Evolutionary conservation across 208 protist genomes (phyloP).

Genomic region (Naegleria fowleri): DNA sequence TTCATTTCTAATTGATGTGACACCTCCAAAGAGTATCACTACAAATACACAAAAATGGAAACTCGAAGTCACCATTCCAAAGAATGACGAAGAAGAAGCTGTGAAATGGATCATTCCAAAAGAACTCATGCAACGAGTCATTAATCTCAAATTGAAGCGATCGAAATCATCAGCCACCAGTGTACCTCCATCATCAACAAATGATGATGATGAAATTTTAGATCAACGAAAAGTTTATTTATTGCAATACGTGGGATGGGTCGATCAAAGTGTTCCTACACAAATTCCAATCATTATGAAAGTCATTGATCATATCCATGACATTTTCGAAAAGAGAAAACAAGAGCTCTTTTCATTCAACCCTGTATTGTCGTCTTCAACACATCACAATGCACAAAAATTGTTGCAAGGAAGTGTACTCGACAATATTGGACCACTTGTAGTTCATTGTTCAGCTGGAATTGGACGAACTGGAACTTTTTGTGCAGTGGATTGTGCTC

Average conservation of each 20-base stretch:
- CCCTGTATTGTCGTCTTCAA: not conserved
- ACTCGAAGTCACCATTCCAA: not conserved
- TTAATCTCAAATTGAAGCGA: not conserved
- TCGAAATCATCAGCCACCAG: not conserved
- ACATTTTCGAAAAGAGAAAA: not conserved
- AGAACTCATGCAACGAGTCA: not conserved
- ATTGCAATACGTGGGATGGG: not conserved
- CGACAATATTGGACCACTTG: not conserved
- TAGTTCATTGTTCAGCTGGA: slow-evolving; percentile 1
- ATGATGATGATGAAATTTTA: not conserved
- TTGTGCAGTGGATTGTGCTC: not conserved
- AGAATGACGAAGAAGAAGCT: not conserved
- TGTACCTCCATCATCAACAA: too few relatives aligned
- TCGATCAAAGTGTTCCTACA: not conserved
- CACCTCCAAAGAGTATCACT: not conserved
- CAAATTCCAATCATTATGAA: not conserved
- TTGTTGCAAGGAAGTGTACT: not conserved
- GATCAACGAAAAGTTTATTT: not conserved
- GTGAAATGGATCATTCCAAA: not conserved
- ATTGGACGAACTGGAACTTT: not conserved
- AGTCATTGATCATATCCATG: not conserved
- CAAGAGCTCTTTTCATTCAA: not conserved
- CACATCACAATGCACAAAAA: too few relatives aligned
- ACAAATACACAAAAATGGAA: not conserved
- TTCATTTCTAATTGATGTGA: not conserved